Base-by-base conservation (phyloP, 495 filamentous ascomycete species). In the Astrocystis sublimbata region DNA sequence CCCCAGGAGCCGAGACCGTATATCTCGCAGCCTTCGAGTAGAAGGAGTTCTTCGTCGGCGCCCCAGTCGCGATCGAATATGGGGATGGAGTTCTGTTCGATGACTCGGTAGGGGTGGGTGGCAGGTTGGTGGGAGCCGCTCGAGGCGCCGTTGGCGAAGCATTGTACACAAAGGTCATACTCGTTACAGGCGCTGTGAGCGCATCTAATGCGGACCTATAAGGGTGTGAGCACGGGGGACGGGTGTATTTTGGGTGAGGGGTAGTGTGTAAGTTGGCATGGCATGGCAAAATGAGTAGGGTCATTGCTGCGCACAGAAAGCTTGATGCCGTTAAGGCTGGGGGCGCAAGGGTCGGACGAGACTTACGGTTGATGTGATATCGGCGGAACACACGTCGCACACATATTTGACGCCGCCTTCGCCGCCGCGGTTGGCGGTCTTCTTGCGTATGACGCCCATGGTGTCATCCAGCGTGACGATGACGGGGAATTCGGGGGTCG, bases 361-460 rank as follows among this genome's bases (percentile, higher is more conserved):
- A 64, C 61, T 19, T 85, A 96, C 93, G 43, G 93, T 97, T 21
- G 92, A 93, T 10, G 93, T 97, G 64, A 98, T 96, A 72, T 99
- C 94, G 61, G 88, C 87, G 41, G 90, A 94, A 72, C 94, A 99
- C 66, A 96, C 87, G 75, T 99, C 93, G 79, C 93, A 98, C 56
- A 96, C 90, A 68, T 92, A 97, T 71, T 96, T 96, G 46, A 93
- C 89, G 60, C 93, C 93, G 21, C 93, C 92, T 69, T 97, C 93
- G 10, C 89, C 93, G 45, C 92, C 91, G 69, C 92, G 85, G 61
- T 89, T 84, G 64, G 91, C 90, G 60, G 91, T 93, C 79, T 97
- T 97, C 83, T 96, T 97, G 72, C 92, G 88, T 77, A 97, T 96
- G 72, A 97, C 89, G 70, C 93, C 93, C 93, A 98, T 98, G 17